Evolutionary conservation across 495 filamentous ascomycete species (phyloP), one percentile per base, ranked within the genome.

Genomic region (Tuber indicum): DNA sequence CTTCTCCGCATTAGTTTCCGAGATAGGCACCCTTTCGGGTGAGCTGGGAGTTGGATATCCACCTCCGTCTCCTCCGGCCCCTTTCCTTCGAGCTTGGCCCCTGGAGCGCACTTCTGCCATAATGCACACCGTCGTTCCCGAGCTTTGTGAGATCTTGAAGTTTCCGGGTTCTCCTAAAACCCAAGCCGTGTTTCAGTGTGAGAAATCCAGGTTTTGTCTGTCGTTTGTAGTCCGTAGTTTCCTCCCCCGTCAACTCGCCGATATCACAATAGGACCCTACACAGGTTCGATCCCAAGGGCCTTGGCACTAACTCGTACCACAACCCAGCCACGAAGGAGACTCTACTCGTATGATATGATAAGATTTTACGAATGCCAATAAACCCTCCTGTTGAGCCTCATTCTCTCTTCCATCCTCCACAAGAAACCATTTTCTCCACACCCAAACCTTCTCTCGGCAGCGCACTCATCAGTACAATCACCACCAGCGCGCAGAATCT

Each of bases 81-180:
- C 36, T 26, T 45, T 47, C 17, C 26, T 39, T 23, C n/a, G 44
- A 45, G 75, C 62, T 21, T 58, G 72, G 36, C n/a, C 42, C 21
- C 75, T 47, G 2, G 75, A 42, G 26, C 77, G 77, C 45, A 72
- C 32, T 44, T 44, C 58, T 2, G 77, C 71, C 78, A 80, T 80
- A 73, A 26, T 46, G 71, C 52, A 1, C n/a, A 32, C n/a, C 26
- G 58, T 32, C 26, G 58, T 66, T 17, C 58, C n/a, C 12, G 12
- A 66, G n/a, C 2, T 66, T 17, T 32, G 26, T 32, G 58, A 66
- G 26, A 66, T 66, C 58, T 17, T 66, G 58, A 66, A 17, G n/a
- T 32, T 66, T 66, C 26, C n/a, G 26, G 23, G 58, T 66, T 32
- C 32, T 32, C 58, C 26, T 5, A 66, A 66, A 32, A 66, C 58